Base-by-base conservation (phyloP, 371 early-diverging fungal genomes). In the Syncephalastrum racemosum region DNA sequence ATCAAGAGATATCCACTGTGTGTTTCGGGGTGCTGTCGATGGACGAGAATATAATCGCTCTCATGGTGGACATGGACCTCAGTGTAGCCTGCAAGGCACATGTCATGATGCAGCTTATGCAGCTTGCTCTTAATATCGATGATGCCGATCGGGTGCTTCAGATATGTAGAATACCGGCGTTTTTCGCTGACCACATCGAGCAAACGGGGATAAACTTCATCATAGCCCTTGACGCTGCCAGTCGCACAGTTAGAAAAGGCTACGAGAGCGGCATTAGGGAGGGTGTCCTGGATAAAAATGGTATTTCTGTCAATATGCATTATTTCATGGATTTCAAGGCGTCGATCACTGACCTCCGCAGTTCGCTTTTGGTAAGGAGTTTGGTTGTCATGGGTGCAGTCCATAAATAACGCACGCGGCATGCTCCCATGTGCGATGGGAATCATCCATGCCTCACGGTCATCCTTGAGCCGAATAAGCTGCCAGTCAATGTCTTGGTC, bases 381-480 rank as follows among this genome's bases (percentile, higher is more conserved):
- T 70, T 96, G 93, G 68, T 98, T 98, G 74, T 98, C 99, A 63
- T 98, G 99, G 7, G 99, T 97, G 77, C 95, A 95, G 65, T 98
- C 99, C 90, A 97, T 95, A 67, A 97, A 95, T 13, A 98, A 79
- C 0, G 95, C 96, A 60, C 97, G 96, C 6, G 98, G 96, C 57
- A 52, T 58, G 46, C 71, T 73, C 7, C 73, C 79, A 50, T 67
- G 58, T 15, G 62, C 54, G 2, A 79, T 27, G n/a, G 79, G 79
- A 4, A 79, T 72, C 20, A 50, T 46, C 24, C 65, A 58, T 8
- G 63, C 61, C 23, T 62, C 42, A 3, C 42, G 27, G 1, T 83
- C 65, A 16, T 70, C 72, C 15, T 70, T 63, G 8, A 50, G 65
- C 36, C 69, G 51, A 1, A 72, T 73, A 0, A 58, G 60, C 52